These are phyloP conservation scores for Starmerella floris DNA, from an alignment of 805 yeast genomes.

Conservation along the genomic window DNA sequence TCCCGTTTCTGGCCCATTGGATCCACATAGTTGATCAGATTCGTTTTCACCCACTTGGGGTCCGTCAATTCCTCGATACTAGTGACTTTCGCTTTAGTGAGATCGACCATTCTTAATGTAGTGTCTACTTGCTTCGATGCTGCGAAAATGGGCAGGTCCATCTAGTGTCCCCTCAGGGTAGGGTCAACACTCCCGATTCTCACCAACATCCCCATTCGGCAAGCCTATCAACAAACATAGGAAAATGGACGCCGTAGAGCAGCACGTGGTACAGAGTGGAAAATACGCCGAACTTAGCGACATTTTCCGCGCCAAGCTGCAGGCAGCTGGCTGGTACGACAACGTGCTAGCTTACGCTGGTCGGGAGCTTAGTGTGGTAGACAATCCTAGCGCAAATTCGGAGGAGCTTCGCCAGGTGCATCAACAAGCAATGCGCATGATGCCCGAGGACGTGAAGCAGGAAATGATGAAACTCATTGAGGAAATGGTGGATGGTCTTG, in stretches of 20 bases:
- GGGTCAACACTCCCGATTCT: too few species aligned
- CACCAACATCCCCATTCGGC: neutral
- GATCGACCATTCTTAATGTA: slow-evolving; percentile 10
- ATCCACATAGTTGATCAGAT: slow-evolving; percentile 33
- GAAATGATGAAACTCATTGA: slow-evolving; percentile 44
- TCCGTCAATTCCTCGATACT: slow-evolving; percentile 29
- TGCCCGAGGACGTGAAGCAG: slow-evolving; percentile 51
- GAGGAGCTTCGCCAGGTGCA: slow-evolving; percentile 9
- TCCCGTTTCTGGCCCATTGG: slow-evolving; percentile 35
- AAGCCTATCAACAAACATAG: too few species aligned
- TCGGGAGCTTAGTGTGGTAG: slow-evolving; percentile 32
- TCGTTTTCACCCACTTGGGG: slow-evolving; percentile 49
- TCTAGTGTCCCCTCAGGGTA: too few species aligned
- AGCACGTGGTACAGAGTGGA: slow-evolving; percentile 18
- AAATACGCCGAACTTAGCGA: slow-evolving; percentile 38
- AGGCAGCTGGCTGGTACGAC: slow-evolving; percentile 79
- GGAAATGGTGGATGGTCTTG: slow-evolving; percentile 24
- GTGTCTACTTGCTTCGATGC: too few species aligned
- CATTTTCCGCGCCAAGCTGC: slow-evolving; percentile 47
- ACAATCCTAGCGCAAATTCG: slow-evolving; percentile 34
- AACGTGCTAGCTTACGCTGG: slow-evolving; percentile 47
- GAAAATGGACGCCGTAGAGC: slow-evolving; percentile 17
- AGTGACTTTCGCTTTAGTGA: slow-evolving; percentile 24
- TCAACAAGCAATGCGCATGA: slow-evolving; percentile 28
- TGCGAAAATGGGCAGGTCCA: neutral